Base-by-base conservation (phyloP, 768 basidiomycete genomes). In the Royoungia palumana region DNA sequence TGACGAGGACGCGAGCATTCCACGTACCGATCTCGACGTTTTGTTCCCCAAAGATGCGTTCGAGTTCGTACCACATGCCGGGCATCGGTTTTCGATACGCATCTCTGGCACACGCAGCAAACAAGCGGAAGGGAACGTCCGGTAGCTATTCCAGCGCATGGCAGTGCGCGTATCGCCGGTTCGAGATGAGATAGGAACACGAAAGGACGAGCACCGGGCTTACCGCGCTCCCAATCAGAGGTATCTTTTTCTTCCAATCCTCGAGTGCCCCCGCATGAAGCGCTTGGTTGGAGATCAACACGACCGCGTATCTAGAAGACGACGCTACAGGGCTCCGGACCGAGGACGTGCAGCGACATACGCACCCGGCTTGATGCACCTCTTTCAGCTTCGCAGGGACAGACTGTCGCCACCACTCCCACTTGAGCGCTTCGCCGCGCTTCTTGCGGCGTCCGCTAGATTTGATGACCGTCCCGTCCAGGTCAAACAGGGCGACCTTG, bases 381-480 rank as follows among this genome's bases (percentile, higher is more conserved):
- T 80, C 72, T 57, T 78, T 77, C 54, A 97, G 63, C 63, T 80
- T 86, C 7, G 65, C 58, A 3, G 84, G 83, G 6, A 96, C 81
- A 14, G 59, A 60, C 0, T 75, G 60, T 52, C 80, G 69, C 90
- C 91, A 94, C 88, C 90, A 87, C 50, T 75, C 78, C 49, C 68
- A 82, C 30, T 63, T 58, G 2, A 64, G 57, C 5, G 73, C 62
- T 1, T 56, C 42, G 20, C 64, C 60, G 25, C 64, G 65, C 40
- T 71, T 70, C 21, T 69, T 69, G 21, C 75, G 72, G 38, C 47
- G 51, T 28, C 44, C 61, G 41, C 49, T 60, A 41, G 44, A 63
- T 55, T 83, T 86, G 63, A 96, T 92, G 50, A 94, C 58, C 0
- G 91, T 94, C 3, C 89, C 91, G 62, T 96, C 94, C 20, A 96